A percentile compares a stretch with the other conserved stretches of the same genome.
Evolutionary conservation across 1,139 yeast genomes (phyloP).

Genomic region (Taiozyma sp.): DNA sequence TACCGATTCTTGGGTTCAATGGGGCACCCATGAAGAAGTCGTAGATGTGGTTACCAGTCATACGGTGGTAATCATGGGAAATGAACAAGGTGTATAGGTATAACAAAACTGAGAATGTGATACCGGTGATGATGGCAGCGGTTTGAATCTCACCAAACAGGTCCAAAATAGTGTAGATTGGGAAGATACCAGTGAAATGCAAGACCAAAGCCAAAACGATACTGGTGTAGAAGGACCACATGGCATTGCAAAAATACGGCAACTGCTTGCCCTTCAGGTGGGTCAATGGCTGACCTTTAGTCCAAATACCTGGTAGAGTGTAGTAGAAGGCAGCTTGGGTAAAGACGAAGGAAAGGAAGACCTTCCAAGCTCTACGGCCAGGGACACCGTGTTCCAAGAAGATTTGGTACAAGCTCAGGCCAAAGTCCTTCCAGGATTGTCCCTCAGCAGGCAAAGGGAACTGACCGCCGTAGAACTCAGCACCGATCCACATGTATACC

Average conservation of each 20-base stretch:
- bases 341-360: constrained; percentile 67
- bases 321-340: constrained; percentile 74
- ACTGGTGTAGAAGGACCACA: constrained; percentile 74
- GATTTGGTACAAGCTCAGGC: constrained; percentile 35
- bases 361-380: constrained; percentile 55
- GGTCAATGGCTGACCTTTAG: constrained; percentile 87
- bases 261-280: constrained; percentile 77
- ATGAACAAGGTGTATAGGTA: constrained; percentile 64
- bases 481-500: constrained; percentile 97
- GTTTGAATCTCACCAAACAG: constrained; percentile 91
- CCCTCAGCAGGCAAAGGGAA: constrained; percentile 65
- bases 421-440: constrained; percentile 56
- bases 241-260: constrained; percentile 92
- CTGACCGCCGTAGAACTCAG: constrained; percentile 69
- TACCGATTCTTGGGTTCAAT: constrained; percentile 91
- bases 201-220: constrained; percentile 52
- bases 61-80: constrained; percentile 71
- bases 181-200: constrained; percentile 73
- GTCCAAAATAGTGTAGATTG: constrained; percentile 68
- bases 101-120: constrained; percentile 54
- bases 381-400: constrained; percentile 63
- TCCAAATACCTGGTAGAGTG: constrained; percentile 92
- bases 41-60: constrained; percentile 88
- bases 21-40: constrained; percentile 98
- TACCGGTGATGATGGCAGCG: constrained; percentile 78